phyloP scores from a whole-genome alignment of 441 rosid genomes.

The Francoa sonchifolia region DNA sequence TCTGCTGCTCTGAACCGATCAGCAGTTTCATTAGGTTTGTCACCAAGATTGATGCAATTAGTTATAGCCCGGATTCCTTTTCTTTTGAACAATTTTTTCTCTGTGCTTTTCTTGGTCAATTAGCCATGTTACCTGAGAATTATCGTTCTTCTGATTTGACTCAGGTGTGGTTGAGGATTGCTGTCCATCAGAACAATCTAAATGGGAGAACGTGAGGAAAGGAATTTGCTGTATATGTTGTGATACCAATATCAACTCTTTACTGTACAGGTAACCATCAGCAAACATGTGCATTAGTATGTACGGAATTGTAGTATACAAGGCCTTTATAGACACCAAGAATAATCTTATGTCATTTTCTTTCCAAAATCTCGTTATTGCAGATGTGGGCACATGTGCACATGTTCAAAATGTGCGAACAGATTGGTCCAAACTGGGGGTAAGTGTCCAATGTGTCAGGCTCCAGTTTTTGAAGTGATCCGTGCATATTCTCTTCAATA shows the following conservation, averaged over 20 bases:
- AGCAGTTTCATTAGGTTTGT: slow-evolving; percentile 40
- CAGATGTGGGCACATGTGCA: slow-evolving; percentile 97
- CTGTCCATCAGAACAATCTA: slow-evolving; percentile 32
- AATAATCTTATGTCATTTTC: neutral
- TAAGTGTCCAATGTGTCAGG: slow-evolving; percentile 92
- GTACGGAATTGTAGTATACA: too few species aligned
- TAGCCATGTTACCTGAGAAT: too few species aligned
- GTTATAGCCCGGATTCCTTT: too few species aligned
- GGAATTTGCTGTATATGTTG: slow-evolving; percentile 77
- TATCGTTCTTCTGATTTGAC: too few species aligned
- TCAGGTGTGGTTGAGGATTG: slow-evolving; percentile 32
- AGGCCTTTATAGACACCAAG: too few species aligned
- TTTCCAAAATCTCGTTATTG: neutral
- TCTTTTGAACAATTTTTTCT: too few species aligned
- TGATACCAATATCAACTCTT: slow-evolving; percentile 52
- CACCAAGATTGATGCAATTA: too few species aligned
- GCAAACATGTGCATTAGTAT: neutral
- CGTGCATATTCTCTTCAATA: slow-evolving; percentile 65
- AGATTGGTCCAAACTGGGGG: slow-evolving; percentile 56
- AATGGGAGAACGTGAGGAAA: slow-evolving; percentile 70
- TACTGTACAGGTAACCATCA: slow-evolving; percentile 63
- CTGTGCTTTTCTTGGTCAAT: too few species aligned
- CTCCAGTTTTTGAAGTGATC: slow-evolving; percentile 76
- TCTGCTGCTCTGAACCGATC: slow-evolving; percentile 78
- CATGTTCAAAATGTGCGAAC: slow-evolving; percentile 72